A percentile compares a stretch with the other conserved stretches of the same genome.
phyloP scores from a whole-genome alignment of 495 filamentous ascomycete species.

The Hypoxylon crocopeplum region DNA sequence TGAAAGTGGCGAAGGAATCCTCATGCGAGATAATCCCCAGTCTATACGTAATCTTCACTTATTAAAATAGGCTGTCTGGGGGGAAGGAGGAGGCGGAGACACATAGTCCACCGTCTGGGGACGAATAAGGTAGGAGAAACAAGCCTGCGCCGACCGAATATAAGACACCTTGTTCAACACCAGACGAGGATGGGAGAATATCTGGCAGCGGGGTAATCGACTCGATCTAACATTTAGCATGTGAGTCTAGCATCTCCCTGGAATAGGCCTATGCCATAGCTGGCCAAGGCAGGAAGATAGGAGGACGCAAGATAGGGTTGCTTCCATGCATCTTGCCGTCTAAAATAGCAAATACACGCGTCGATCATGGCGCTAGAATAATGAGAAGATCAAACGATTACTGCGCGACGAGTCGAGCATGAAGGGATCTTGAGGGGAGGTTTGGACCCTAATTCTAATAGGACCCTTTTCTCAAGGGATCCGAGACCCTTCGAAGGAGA shows the following conservation, averaged over 20 bases:
- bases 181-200: conserved; percentile 7
- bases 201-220: conserved; percentile 8
- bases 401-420: conserved; percentile 10
- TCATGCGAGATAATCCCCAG: too few species aligned
- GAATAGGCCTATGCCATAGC: conserved; percentile 6
- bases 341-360: conserved; percentile 18
- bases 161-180: conserved; percentile 21
- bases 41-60: too few species aligned
- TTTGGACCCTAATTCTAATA: conserved; percentile 4
- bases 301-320: conserved; percentile 29
- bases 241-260: conserved; percentile 11
- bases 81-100: too few species aligned
- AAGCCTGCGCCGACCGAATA: too few species aligned
- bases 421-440: background rate
- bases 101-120: too few species aligned
- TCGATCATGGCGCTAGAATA: conserved; percentile 22
- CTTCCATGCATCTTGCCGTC: conserved; percentile 20
- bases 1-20: too few species aligned
- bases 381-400: conserved; percentile 8
- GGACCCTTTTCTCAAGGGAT: background rate
- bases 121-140: too few species aligned
- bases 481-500: background rate
- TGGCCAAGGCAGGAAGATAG: conserved; percentile 13
- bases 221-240: conserved; percentile 14
- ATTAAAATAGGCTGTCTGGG: too few species aligned